Evolutionary conservation across 2,329 filamentous ascomycete genomes (phyloP), one percentile per base, ranked within the genome.

Genomic region (Aspergillus hiratsukae): DNA sequence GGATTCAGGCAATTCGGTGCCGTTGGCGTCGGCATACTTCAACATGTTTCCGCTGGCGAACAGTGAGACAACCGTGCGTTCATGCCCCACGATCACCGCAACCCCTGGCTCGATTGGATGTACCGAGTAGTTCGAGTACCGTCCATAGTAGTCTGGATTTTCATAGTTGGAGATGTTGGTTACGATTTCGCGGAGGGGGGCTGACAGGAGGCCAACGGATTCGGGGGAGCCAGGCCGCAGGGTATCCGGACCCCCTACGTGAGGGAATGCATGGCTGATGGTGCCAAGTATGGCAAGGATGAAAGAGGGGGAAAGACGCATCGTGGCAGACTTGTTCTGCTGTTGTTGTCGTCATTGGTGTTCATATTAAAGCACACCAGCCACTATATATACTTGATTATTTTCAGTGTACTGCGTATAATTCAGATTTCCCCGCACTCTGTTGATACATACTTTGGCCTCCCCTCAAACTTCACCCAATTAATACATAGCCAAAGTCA

Each of bases 1-100:
- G 5, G 48, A 1, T 1, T 11, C 5, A 4, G 66, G 63, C 6
- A 75, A 63, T 9, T 60, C 45, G 2, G 66, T 69, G 37, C 72
- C 70, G 50, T 69, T 69, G 43, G 63, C 66, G 48, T 68, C 61
- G 27, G 68, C 67, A 52, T 70, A 66, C 17, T 64, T 37, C 27
- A 49, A 58, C 5, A 49, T 48, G 40, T 66, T 57, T 8, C 64
- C 64, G 11, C 64, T 62, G 7, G 64, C 62, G 27, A 66, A 65
- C 19, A 60, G 31, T 31, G 62, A 66, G 37, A 66, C 64, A 14
- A 65, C 60, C 4, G 60, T 59, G 9, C 52, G 48, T 3, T 64
- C 48, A 31, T 62, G 64, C 21, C 57, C 61, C 10, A 67, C 53
- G 0, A 67, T 46, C 17, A 58, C 61, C 1, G 53, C 54, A 10